Conservation (phyloP, 768 basidiomycete species). For the Tylopilus plumbeoviolaceoides region DNA sequence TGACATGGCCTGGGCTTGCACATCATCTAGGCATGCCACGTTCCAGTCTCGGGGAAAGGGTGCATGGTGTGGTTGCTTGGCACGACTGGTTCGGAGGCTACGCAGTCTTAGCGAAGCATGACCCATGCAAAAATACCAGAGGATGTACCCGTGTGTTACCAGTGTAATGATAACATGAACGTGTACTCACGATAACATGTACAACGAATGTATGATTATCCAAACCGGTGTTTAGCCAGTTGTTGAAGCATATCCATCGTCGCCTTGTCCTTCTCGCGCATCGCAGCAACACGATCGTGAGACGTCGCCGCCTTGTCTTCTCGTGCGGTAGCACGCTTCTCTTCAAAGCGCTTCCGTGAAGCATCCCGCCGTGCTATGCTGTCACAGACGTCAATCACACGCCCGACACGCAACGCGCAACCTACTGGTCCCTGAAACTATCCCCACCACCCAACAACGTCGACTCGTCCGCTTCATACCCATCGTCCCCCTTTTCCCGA, state of each 20-base stretch:
- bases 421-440: constrained; percentile 76
- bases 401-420: constrained; percentile 4
- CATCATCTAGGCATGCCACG: background rate
- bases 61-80: background rate
- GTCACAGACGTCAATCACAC: constrained; percentile 7
- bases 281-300: constrained; percentile 58
- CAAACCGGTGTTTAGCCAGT: constrained; percentile 84
- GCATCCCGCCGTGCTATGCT: constrained; percentile 77
- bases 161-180: background rate
- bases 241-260: constrained; percentile 98
- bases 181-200: constrained; percentile 16
- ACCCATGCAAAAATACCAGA: background rate
- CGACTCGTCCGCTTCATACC: constrained; percentile 72
- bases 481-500: constrained; percentile 70
- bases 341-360: constrained; percentile 57
- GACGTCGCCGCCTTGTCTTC: constrained; percentile 50
- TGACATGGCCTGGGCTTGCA: constrained; percentile 36
- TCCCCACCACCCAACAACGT: constrained; percentile 81
- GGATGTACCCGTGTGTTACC: background rate
- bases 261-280: constrained; percentile 78
- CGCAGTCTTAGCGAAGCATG: background rate
- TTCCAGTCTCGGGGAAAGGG: background rate
- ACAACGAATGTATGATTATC: constrained; percentile 37
- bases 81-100: background rate
- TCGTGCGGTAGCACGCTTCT: constrained; percentile 37